These are phyloP conservation scores for Coemansia sp. DNA, from an alignment of 192 early-diverging fungal genomes.

Conservation along the genomic window DNA sequence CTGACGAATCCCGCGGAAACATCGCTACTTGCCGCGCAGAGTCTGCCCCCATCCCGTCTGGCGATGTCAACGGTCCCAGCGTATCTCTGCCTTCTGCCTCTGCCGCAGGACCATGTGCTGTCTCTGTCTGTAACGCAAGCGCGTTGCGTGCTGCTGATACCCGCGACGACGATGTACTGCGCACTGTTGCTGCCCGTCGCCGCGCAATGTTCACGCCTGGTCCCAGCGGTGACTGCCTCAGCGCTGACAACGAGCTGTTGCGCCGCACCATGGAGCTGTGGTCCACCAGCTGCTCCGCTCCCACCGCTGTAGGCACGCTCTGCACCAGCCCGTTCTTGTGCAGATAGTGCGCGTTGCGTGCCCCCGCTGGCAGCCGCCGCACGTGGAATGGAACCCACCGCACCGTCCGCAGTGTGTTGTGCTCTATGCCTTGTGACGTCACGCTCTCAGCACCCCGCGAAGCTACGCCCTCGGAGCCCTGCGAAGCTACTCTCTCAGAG, in stretches of 20 bases:
- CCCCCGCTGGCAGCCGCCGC: conserved; percentile 1
- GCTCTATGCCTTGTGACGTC: not conserved
- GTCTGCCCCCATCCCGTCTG: conserved; percentile 6
- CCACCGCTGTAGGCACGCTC: conserved; percentile 4
- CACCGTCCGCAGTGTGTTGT: conserved; percentile 4
- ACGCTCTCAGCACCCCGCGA: not conserved
- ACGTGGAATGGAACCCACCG: conserved; percentile 20
- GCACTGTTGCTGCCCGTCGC: conserved; percentile 4
- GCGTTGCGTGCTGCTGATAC: too few species aligned
- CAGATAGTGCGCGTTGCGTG: conserved; percentile 15
- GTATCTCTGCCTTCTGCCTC: too few species aligned
- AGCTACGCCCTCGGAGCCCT: not conserved
- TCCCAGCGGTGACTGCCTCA: conserved; percentile 7
- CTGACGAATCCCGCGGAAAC: conserved; percentile 19
- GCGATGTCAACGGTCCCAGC: conserved; percentile 14
- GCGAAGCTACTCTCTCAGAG: not conserved
- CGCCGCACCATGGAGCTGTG: conserved; percentile 2
- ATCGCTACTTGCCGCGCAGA: conserved; percentile 27
- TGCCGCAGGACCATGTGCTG: too few species aligned
- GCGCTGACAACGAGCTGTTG: conserved; percentile 10
- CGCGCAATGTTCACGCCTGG: not conserved
- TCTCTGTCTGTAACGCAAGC: too few species aligned
- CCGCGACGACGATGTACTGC: not conserved
- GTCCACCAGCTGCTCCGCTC: not conserved
- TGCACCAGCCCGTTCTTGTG: conserved; percentile 14